Evolutionary conservation across 2,329 filamentous ascomycete genomes (phyloP).

Genomic region (Ceratocystis variospora): DNA sequence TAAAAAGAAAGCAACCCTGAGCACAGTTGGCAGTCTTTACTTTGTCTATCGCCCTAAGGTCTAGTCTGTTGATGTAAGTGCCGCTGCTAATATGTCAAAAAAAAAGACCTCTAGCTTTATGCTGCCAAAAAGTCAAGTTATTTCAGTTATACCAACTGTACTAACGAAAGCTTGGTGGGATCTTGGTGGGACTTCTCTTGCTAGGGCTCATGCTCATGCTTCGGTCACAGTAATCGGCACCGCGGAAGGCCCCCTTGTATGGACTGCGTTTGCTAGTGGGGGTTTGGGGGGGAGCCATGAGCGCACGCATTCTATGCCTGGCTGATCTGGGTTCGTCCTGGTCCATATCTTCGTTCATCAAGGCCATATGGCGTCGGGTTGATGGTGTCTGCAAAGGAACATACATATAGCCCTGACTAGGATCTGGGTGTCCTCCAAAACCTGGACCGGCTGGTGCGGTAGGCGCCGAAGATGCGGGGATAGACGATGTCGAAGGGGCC

Average conservation of each 20-base stretch:
- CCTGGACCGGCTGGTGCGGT: background rate
- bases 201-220: slow-evolving; percentile 18
- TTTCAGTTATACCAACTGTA: background rate
- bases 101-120: no score
- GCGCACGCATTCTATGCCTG: slow-evolving; percentile 13
- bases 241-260: slow-evolving; percentile 11
- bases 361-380: slow-evolving; percentile 25
- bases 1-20: no score
- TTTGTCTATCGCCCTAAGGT: no score
- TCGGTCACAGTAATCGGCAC: slow-evolving; percentile 12
- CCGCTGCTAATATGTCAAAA: no score
- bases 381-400: slow-evolving; percentile 31
- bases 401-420: slow-evolving; percentile 30
- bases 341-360: slow-evolving; percentile 13
- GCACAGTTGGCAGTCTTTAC: no score
- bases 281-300: slow-evolving; percentile 14
- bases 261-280: slow-evolving; percentile 12
- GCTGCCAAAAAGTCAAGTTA: background rate
- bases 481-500: background rate
- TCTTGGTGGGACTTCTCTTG: slow-evolving; percentile 15
- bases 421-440: slow-evolving; percentile 17
- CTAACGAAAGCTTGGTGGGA: slow-evolving; percentile 8
- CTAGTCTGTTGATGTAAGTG: no score
- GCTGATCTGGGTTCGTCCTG: slow-evolving; percentile 14
- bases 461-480: background rate